Conservation (phyloP, 2,329 filamentous ascomycete species). For the Pseudophaeomoniella oleicola region DNA sequence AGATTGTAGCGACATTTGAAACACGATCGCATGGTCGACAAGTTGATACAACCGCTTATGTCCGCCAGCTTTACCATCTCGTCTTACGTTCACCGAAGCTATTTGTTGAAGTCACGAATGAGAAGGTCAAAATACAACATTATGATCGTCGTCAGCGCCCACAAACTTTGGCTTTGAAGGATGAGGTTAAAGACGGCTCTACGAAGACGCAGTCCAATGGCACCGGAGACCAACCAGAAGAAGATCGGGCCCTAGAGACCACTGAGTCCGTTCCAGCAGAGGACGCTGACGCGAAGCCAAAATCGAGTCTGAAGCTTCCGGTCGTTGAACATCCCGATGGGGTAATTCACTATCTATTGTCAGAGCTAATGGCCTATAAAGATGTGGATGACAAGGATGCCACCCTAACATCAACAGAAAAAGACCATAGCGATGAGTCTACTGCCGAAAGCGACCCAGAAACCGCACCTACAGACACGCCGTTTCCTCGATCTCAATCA, state of each 20-base stretch:
- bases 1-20: conserved; percentile 69
- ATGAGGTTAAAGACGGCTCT: conserved; percentile 12
- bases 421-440: conserved; percentile 10
- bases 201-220: conserved; percentile 19
- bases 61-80: conserved; percentile 63
- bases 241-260: conserved; percentile 8
- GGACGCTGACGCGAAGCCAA: conserved; percentile 27
- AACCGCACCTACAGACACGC: conserved; percentile 28
- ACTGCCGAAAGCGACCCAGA: conserved; percentile 23
- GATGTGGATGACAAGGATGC: conserved; percentile 77
- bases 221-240: conserved; percentile 1
- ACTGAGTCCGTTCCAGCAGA: conserved; percentile 7
- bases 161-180: conserved; percentile 38
- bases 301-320: conserved; percentile 65
- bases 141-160: conserved; percentile 42
- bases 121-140: conserved; percentile 60
- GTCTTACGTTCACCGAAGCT: conserved; percentile 69
- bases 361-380: conserved; percentile 79
- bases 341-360: conserved; percentile 86
- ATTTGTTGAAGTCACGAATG: conserved; percentile 77
- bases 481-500: conserved; percentile 14
- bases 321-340: conserved; percentile 86
- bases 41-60: conserved; percentile 57
- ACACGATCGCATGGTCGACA: conserved; percentile 35
- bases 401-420: conserved; percentile 19